These are phyloP conservation scores for Kwoniella sp. DNA, from an alignment of 768 basidiomycete species.

Conservation along the genomic window DNA sequence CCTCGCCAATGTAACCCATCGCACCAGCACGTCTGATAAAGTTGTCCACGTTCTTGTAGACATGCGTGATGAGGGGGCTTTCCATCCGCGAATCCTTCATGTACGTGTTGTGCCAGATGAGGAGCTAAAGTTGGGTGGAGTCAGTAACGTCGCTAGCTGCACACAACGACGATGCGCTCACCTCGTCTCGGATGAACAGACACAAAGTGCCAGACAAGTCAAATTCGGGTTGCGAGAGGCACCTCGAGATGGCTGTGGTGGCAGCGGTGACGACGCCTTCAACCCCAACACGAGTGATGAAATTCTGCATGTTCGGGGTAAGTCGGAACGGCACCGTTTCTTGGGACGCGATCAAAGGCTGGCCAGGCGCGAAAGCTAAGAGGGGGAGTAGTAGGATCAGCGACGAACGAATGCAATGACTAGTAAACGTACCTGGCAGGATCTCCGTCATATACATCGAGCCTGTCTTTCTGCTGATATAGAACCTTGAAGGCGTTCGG, in stretches of 20 bases:
- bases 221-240: conserved; percentile 89
- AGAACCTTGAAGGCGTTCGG: conserved; percentile 77
- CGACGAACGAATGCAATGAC: not conserved
- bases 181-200: conserved; percentile 89
- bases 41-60: conserved; percentile 42
- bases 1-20: conserved; percentile 44
- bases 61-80: conserved; percentile 33
- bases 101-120: conserved; percentile 39
- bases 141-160: no score
- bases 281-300: conserved; percentile 79
- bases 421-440: conserved; percentile 62
- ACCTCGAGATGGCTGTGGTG: conserved; percentile 84
- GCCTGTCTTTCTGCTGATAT: conserved; percentile 82
- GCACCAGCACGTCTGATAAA: conserved; percentile 43
- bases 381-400: not conserved
- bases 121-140: conserved; percentile 34
- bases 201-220: conserved; percentile 89
- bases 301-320: conserved; percentile 91
- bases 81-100: conserved; percentile 43
- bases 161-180: conserved; percentile 78
- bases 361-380: conserved; percentile 50
- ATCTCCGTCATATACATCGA: conserved; percentile 89
- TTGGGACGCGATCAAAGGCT: conserved; percentile 65
- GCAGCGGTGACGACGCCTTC: conserved; percentile 84
- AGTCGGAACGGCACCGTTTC: conserved; percentile 95